Base-by-base conservation (phyloP, 352 stramenopile species). In the Phytopythium kandeliae region DNA sequence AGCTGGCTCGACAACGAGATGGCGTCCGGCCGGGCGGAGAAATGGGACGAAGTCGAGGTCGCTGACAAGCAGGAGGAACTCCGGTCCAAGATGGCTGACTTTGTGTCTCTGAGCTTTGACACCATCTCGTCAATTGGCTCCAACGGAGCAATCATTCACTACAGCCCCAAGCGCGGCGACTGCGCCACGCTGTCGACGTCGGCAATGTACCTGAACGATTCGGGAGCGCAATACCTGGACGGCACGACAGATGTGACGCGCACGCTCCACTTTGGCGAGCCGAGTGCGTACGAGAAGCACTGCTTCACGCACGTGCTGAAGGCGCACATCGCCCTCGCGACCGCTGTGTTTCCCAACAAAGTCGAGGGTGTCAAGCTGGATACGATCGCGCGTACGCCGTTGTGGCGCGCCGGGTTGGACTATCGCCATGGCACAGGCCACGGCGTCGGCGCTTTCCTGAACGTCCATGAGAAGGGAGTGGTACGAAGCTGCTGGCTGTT, bases 221-320 rank as follows among this genome's bases (percentile, higher is more conserved):
- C 96, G 17, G 97, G 97, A 19, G 97, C 91, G 30, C 97, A 99
- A 72, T 99, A 99, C 63, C 63, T 88, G 31, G 97, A 98, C 60
- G 97, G 97, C 25, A 99, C 97, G 30, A 99, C 97, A 0, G 97
- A 99, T 72, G 96, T 99, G 17, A 99, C 97, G 6, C 84, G 97
- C 45, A 99, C 97, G 17, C 87, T 99, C 64, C 95, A 99, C 67
- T 98, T 99, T 74, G 96, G 96, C 24, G 55, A 81, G 16, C 88
- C 95, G 10, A 96, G 87, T 16, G 69, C 79, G 19, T 86, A 98
- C 54, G 96, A 98, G 64, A 96, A 87, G 55, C 74, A 97, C 44
- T 92, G 86, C 57, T 99, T 98, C 68, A 99, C 97, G 13, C 68
- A 88, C 45, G 97, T 99, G 0, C 70, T 99, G 26, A 98, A 97